A percentile compares a stretch with the other conserved stretches of the same genome.
These are phyloP conservation scores for Paecilomyces variotii DNA, from an alignment of 2,329 filamentous ascomycete genomes.

Conservation along the genomic window DNA sequence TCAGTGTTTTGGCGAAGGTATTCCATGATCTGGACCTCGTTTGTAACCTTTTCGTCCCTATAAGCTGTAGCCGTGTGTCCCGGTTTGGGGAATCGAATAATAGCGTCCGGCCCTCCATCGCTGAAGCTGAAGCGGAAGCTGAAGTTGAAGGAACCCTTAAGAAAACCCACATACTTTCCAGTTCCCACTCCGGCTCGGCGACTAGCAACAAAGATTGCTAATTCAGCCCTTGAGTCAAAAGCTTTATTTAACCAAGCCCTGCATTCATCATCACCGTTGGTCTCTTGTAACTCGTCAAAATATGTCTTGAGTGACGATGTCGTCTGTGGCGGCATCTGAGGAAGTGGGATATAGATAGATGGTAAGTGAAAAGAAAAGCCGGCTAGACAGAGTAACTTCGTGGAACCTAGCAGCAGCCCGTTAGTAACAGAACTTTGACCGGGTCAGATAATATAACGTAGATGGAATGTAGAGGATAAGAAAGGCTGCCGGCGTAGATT, in stretches of 20 bases:
- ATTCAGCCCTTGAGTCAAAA: constrained; percentile 10
- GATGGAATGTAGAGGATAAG: no score
- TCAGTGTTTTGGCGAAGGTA: constrained; percentile 11
- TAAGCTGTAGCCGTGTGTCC: constrained; percentile 11
- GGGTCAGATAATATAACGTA: no score
- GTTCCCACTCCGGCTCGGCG: constrained; percentile 9
- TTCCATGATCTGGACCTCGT: constrained; percentile 15
- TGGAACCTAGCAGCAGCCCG: no score
- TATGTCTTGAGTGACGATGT: constrained; percentile 10
- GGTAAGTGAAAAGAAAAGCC: no score
- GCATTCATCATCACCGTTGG: constrained; percentile 9
- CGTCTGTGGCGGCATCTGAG: constrained; percentile 7
- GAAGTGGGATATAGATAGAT: no score
- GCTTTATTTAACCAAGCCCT: constrained; percentile 8
- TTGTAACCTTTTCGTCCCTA: constrained; percentile 10
- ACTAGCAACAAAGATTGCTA: constrained; percentile 11
- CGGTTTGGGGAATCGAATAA: constrained; percentile 15
- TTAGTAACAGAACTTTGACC: no score
- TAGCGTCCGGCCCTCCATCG: constrained; percentile 10
- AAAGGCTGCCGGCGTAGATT: no score
- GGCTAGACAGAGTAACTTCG: no score
- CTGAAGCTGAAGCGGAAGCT: constrained; percentile 14
- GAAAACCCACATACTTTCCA: constrained; percentile 11
- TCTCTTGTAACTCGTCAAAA: constrained; percentile 11
- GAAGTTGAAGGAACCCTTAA: constrained; percentile 14